Base-by-base conservation (phyloP, 352 stramenopile species). In the Globisporangium okanoganense region DNA sequence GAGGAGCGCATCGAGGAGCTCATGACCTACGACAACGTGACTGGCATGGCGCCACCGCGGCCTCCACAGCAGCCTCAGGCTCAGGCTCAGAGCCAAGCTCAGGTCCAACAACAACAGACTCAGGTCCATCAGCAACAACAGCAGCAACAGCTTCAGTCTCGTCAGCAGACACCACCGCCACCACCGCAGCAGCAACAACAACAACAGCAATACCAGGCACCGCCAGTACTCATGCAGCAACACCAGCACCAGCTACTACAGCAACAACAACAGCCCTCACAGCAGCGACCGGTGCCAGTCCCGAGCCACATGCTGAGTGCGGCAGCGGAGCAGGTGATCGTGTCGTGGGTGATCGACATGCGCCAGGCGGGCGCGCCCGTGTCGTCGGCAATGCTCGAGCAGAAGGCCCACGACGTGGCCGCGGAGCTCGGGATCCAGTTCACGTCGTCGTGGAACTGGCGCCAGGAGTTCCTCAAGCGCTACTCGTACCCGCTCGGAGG, bases 271-370 rank as follows among this genome's bases (percentile, higher is more conserved):
- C 29, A 47, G 16, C 55, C 43, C 0, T 25, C 27, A 2, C 45
- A 54, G 20, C 56, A 61, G 44, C 56, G 45, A 47, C 43, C 29
- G 16, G 35, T 38, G 25, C 20, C 49, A 29, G 18, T 63, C 22
- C 5, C 33, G 24, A 63, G 22, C 36, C 14, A 57, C n/a, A 40
- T 50, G 20, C 29, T 64, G 27, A 58, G 6, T 6, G 48, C 50
- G 8, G 27, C 58, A 1, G 50, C 53, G 2, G 59, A 65, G 31
- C 50, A 65, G 31, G 25, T 59, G 59, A 48, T 65, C 41, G 51
- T 65, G 40, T 48, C 59, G 40, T 65, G 59, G 59, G 38, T 65
- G 38, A 36, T 60, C 41, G 59, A 65, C n/a, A 54, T 59, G 59
- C 50, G 51, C 27, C 38, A 55, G n/a, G 29, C 50, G 2, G 50